Base-by-base conservation (phyloP, 768 basidiomycete species). In the Hericium rajendrae region DNA sequence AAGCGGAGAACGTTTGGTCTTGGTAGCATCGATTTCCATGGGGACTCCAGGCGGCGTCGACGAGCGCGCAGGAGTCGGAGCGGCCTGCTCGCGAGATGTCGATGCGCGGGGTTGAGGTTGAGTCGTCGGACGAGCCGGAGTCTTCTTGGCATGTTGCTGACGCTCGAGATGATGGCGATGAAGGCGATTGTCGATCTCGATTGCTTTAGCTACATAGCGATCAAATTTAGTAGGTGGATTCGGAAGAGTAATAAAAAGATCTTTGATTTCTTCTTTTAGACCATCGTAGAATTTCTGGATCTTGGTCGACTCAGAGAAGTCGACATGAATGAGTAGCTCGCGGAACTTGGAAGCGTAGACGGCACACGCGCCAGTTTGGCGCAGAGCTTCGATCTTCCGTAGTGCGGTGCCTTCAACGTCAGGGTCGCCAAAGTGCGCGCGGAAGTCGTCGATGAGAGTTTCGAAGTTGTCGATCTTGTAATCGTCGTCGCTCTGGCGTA, bases 291-390 rank as follows among this genome's bases (percentile, higher is more conserved):
- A 73, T 38, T 61, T 50, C 15, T 68, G 65, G 38, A 74, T 73
- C 50, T 70, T 69, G 18, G 66, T 72, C 39, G 67, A 57, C 2
- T 73, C 67, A 16, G 66, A 67, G 63, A 64, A 62, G n/a, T 70
- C 61, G 4, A 72, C 53, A 24, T 72, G 62, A 37, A 51, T 55
- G 20, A 66, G 48, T 41, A 66, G 57, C 51, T 73, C 68, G 32
- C 59, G 48, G 59, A 69, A 73, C 38, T 57, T 61, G 24, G 66
- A 60, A 48, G 66, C 62, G 57, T 69, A 74, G 12, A 57, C 59
- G 51, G 68, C 60, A 39, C 61, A 59, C 0, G 71, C 68, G 12
- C 67, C 64, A 28, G 68, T 68, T 56, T 74, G 73, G 43, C 60
- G 59, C 22, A 74, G 68, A 11, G 55, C 53, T 24, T 69, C 63